Evolutionary conservation across 768 basidiomycete species (phyloP).

Genomic region (Leccinum truebloodii): DNA sequence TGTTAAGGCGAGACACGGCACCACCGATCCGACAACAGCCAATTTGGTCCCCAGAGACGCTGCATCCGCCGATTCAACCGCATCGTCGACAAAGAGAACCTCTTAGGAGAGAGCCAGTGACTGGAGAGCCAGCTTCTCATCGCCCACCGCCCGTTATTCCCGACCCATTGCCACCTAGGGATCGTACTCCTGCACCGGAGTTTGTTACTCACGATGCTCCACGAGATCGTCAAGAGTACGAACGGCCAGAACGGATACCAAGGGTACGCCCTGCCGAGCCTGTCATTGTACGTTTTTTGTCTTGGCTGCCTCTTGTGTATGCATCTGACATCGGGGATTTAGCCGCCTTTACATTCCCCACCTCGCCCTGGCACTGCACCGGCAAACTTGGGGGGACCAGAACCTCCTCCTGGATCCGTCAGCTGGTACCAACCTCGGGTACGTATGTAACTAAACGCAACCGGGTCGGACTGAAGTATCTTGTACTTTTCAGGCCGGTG

Average conservation of each 20-base stretch:
- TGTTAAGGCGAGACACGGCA: slow-evolving; percentile 22
- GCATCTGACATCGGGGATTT: slow-evolving; percentile 7
- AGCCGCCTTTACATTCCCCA: slow-evolving; percentile 26
- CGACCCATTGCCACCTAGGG: slow-evolving; percentile 3
- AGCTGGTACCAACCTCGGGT: slow-evolving; percentile 32
- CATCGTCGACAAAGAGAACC: slow-evolving; percentile 12
- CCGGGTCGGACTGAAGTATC: not conserved
- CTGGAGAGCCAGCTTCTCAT: not conserved
- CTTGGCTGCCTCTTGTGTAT: not conserved
- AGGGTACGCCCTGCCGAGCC: slow-evolving; percentile 24
- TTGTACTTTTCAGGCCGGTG: slow-evolving; percentile 16
- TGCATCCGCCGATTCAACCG: slow-evolving; percentile 13
- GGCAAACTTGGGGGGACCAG: slow-evolving; percentile 15
- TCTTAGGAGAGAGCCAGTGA: slow-evolving; percentile 2
- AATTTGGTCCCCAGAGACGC: slow-evolving; percentile 22
- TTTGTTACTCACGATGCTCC: slow-evolving; percentile 7
- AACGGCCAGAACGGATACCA: slow-evolving; percentile 27
- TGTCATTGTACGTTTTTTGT: slow-evolving; percentile 18
- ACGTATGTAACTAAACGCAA: slow-evolving; percentile 1
- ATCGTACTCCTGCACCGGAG: slow-evolving; percentile 11
- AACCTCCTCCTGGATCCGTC: slow-evolving; percentile 14
- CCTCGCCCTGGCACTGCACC: slow-evolving; percentile 30
- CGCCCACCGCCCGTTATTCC: slow-evolving; percentile 14
- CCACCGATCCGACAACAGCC: slow-evolving; percentile 31
- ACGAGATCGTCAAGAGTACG: slow-evolving; percentile 18